phyloP scores from a whole-genome alignment of 495 filamentous ascomycete species.

The Penicillium ucsense region DNA sequence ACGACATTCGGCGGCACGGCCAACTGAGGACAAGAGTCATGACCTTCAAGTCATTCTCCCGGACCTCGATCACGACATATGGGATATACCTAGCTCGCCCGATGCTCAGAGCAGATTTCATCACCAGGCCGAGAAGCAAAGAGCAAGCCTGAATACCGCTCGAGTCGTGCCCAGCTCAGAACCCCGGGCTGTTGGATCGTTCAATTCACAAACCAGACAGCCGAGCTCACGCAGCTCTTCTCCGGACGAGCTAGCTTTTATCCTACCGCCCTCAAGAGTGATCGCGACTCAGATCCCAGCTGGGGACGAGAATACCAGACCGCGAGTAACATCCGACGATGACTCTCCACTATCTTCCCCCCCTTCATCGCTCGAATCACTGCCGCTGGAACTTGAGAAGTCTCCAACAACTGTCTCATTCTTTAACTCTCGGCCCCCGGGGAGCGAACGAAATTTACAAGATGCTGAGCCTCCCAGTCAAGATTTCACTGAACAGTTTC shows the following conservation, averaged over 20 bases:
- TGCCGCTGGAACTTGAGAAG: slow-evolving; percentile 2
- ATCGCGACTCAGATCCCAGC: not conserved
- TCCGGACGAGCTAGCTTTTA: slow-evolving; percentile 24
- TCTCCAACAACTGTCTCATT: not conserved
- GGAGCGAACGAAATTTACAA: slow-evolving; percentile 6
- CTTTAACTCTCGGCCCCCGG: not conserved
- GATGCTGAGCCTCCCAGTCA: slow-evolving; percentile 23
- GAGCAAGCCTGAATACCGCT: slow-evolving; percentile 6
- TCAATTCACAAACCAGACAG: not conserved
- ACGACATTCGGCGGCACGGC: slow-evolving; percentile 6
- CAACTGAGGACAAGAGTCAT: not conserved
- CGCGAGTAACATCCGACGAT: slow-evolving; percentile 4
- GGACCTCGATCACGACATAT: slow-evolving; percentile 9
- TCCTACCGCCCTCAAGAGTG: slow-evolving; percentile 5
- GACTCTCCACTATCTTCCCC: slow-evolving; percentile 39
- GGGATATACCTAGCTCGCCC: slow-evolving; percentile 14
- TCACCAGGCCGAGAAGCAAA: slow-evolving; percentile 1
- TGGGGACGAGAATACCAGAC: not conserved
- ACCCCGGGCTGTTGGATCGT: not conserved
- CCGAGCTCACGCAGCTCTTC: slow-evolving; percentile 12
- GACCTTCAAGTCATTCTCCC: not conserved
- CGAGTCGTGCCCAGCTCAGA: not conserved
- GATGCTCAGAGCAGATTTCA: not conserved
- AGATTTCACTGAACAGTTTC: slow-evolving; percentile 20
- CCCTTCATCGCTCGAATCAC: slow-evolving; percentile 20